Percentiles rank a stretch among this genome's conserved stretches.
Evolutionary conservation across 2,329 filamentous ascomycete genomes (phyloP).

Genomic region (Aspergillus ruber): DNA sequence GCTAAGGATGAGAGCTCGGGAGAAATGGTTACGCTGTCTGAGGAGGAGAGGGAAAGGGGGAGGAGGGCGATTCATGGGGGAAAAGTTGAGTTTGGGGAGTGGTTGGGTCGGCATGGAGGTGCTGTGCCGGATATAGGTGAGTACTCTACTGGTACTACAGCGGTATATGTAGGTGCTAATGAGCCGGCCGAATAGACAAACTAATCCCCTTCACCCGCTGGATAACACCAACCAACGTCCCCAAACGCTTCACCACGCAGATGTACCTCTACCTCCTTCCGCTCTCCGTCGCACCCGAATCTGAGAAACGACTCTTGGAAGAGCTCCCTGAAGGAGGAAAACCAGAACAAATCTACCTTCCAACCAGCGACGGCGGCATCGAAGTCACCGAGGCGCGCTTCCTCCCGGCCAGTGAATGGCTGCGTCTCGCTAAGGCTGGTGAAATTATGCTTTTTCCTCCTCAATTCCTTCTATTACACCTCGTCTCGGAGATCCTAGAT

Average conservation of each 20-base stretch:
- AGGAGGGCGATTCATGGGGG: slow-evolving; percentile 64
- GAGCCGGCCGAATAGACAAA: slow-evolving; percentile 43
- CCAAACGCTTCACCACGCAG: slow-evolving; percentile 82
- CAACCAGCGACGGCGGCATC: slow-evolving; percentile 64
- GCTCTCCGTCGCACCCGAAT: slow-evolving; percentile 31
- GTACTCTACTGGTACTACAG: neutral
- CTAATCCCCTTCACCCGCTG: slow-evolving; percentile 83
- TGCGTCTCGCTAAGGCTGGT: slow-evolving; percentile 55
- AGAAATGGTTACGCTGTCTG: slow-evolving; percentile 55
- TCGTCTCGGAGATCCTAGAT: slow-evolving; percentile 47
- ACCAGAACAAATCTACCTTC: slow-evolving; percentile 58
- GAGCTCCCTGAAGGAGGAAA: slow-evolving; percentile 35
- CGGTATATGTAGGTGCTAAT: neutral
- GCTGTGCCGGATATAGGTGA: slow-evolving; percentile 53
- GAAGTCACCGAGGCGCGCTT: slow-evolving; percentile 74
- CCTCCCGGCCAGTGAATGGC: slow-evolving; percentile 62
- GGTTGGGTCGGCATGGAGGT: slow-evolving; percentile 42
- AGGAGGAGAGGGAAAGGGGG: slow-evolving; percentile 57
- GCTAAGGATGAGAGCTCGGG: slow-evolving; percentile 43
- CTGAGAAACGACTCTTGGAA: slow-evolving; percentile 23
- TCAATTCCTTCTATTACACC: slow-evolving; percentile 59
- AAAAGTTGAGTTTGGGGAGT: slow-evolving; percentile 60
- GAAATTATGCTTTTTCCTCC: slow-evolving; percentile 85
- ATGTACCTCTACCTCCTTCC: slow-evolving; percentile 96
- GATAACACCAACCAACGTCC: slow-evolving; percentile 69